These are phyloP conservation scores for Wickerhamomyces bisporus DNA, from an alignment of 805 yeast species.

Conservation along the genomic window DNA sequence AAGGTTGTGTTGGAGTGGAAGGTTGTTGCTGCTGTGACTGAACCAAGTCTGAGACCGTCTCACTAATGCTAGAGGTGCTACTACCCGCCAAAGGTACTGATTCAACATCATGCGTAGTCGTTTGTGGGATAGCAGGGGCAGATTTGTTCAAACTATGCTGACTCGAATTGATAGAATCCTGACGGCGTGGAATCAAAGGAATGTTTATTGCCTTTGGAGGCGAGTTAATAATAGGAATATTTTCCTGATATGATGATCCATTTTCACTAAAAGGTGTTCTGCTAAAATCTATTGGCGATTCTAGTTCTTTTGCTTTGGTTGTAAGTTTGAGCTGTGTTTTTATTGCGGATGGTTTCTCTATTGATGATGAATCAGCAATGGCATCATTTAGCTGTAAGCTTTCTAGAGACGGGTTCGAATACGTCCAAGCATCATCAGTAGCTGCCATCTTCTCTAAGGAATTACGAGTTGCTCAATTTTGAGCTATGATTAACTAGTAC, in stretches of 20 bases:
- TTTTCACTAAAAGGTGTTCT: background rate
- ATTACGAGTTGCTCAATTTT: too few relatives aligned
- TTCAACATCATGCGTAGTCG: constrained; percentile 46
- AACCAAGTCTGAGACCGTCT: constrained; percentile 11
- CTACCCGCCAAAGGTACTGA: constrained; percentile 13
- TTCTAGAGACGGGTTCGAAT: constrained; percentile 6
- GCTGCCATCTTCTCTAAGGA: background rate
- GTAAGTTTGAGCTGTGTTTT: background rate
- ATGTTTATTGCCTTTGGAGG: constrained; percentile 8
- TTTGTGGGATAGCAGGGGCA: constrained; percentile 46
- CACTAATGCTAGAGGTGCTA: constrained; percentile 19
- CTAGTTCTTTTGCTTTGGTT: background rate
- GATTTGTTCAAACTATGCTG: constrained; percentile 27
- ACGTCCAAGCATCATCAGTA: constrained; percentile 9
- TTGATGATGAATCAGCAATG: background rate
- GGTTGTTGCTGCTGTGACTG: constrained; percentile 10
- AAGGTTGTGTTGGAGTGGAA: constrained; percentile 12
- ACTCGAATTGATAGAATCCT: background rate
- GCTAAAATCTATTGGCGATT: background rate
- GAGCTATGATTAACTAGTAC: too few relatives aligned
- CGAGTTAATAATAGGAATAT: constrained; percentile 1
- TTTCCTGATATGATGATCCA: background rate
- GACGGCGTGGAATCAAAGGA: constrained; percentile 1
- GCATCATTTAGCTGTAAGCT: background rate
- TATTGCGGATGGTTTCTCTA: background rate